Base-by-base conservation (phyloP, 2,329 filamentous ascomycete species). In the Aspergillus tubingensis region DNA sequence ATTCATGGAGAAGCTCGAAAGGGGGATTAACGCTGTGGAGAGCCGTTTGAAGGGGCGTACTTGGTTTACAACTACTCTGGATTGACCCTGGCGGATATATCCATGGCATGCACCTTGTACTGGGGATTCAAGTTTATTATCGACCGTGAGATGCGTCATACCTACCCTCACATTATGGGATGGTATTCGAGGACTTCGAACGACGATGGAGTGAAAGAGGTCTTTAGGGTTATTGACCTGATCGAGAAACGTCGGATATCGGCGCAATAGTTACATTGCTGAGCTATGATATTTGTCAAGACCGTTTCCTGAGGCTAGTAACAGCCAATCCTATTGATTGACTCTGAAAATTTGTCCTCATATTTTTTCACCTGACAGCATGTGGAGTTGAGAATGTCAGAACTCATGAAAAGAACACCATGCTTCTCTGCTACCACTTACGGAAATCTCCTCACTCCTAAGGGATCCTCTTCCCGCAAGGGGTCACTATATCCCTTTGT, bases 71-170 rank as follows among this genome's bases (percentile, higher is more conserved):
- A 58, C 57, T 13, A 55, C 57, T 66, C 64, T 13, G 68, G 67
- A 61, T 48, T 70, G 44, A 71, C 63, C 53, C 53, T 73, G 62
- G 72, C 69, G 3, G 71, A 73, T 62, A 68, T 73, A 41, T 65
- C 60, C 8, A 44, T 72, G 8, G 72, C 69, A 1, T 48, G 65
- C 2, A 54, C 68, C 7, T 50, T 74, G 43, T 41, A 65, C n/a
- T 71, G 70, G 69, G 68, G 65, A 2, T 73, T 72, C 55, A 41
- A 54, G 3, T 44, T 66, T 55, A 49, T 59, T 5, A 66, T 73
- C 15, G 72, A 73, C 47, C 58, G 52, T 0, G 72, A 72, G 51
- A 67, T 72, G 66, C 62, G 71, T 10, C 11, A 51, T 8, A 71
- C 68, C 62, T 72, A 65, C 49, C 68, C 70, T 11, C 23, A 49